Evolutionary conservation across 2,329 filamentous ascomycete species (phyloP), one percentile per base, ranked within the genome.

Genomic region (Monilinia laxa): DNA sequence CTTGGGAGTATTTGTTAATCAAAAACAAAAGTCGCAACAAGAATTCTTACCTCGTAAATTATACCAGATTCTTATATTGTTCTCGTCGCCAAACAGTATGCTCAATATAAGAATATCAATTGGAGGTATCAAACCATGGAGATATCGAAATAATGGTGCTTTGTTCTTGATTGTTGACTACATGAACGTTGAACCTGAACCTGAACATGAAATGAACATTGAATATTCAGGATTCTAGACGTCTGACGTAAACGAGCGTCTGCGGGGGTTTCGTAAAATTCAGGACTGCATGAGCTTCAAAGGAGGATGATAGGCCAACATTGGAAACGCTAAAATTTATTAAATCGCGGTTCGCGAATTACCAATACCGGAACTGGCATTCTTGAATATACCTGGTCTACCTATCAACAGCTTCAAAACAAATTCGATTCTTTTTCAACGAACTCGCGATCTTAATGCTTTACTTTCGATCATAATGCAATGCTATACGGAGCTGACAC

Each of bases 401-500:
- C 28, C 31, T 47, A 59, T 42, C 54, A 54, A 68, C 42, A 58
- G 12, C 20, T 58, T 40, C 58, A 51, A 38, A 38, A 51, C 6
- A 60, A 42, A 25, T 66, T n/a, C 53, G 38, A 54, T 65, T 66
- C n/a, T 12, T 52, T 38, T 16, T 12, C 18, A 20, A 64, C 38
- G 52, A 66, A 68, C 68, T 70, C 64, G 68, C 56, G 58, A 58
- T 54, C 57, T 63, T 42, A 51, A 64, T 58, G 54, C 52, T 52
- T 58, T 16, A 67, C 35, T 35, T 52, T 53, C 54, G 54, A 57
- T 64, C 68, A 77, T 71, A 75, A 98, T 98, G 94, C 94, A 98
- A 86, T 96, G 92, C 84, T 98, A 98, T 81, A 93, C 92, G 76
- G 95, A 99, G 84, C 84, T 99, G 78, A 88, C 92, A 78, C 91